Evolutionary conservation across 352 stramenopile genomes (phyloP), one percentile per base, ranked within the genome.

Genomic region (Globisporangium mamillatum): DNA sequence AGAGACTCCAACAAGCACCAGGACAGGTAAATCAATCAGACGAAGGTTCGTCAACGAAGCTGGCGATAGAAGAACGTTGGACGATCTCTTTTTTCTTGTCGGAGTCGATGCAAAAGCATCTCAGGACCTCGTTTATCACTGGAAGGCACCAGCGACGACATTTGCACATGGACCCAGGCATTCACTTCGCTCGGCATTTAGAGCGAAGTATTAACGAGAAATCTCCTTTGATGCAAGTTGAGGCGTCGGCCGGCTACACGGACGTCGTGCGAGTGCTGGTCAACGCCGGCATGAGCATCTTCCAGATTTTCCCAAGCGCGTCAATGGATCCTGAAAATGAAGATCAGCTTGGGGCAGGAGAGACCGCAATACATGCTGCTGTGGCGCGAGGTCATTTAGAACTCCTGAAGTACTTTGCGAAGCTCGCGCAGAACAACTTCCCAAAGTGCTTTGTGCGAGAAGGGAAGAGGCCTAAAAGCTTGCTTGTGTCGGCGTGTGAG

Each of bases 331-430:
- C 27, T 25, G 48, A 55, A 67, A 24, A 18, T n/a, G 25, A 66
- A 24, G 12, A 1, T 29, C 12, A 62, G 41, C 7, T 59, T 38
- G 36, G 72, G 67, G 52, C 55, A 14, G 44, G 67, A 50, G 66
- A 90, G 57, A 86, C 78, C 2, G 66, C 80, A 1, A 79, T 89
- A 50, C 80, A 91, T 63, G 55, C 82, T 32, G 82, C 82, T 0
- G 73, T 91, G 41, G 58, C 79, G 20, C 75, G 74, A 66, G 79
- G 80, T 4, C 80, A 87, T 38, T 60, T 86, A 52, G 72, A 77
- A 5, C 70, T 87, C 3, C 63, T 91, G 3, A 44, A 67, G 29
- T 72, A 75, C 29, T 88, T 88, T 65, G 72, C 77, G 16, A 65
- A 29, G 18, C 52, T 84, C 8, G 77, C 78, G 10, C 77, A 87